phyloP scores from a whole-genome alignment of 2,329 filamentous ascomycete species.

The Fusarium redolens region DNA sequence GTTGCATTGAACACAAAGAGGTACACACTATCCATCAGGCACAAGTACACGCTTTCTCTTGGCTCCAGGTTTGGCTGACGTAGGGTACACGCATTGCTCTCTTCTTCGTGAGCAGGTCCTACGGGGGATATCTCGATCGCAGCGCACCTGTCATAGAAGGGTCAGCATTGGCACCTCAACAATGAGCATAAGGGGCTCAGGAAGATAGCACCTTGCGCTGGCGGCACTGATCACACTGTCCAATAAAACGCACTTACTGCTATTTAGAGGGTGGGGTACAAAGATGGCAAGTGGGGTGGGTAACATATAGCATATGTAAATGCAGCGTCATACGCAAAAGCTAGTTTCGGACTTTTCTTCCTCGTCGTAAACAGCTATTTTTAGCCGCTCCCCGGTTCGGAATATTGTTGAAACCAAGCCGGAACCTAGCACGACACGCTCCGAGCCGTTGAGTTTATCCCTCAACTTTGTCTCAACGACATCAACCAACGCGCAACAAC shows the following conservation, averaged over 20 bases:
- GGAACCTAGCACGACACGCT: not conserved
- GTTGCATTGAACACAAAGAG: no score
- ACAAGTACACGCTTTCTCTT: no score
- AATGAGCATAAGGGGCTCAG: no score
- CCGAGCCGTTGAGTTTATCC: not conserved
- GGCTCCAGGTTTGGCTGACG: no score
- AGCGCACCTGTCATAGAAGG: no score
- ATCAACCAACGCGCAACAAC: not conserved
- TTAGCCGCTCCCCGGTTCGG: not conserved
- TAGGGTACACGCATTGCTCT: no score
- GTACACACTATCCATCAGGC: no score
- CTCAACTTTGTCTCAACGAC: not conserved
- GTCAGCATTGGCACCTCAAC: no score
- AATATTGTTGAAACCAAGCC: not conserved
- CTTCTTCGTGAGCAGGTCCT: no score
- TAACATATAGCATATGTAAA: not conserved
- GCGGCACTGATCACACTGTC: no score
- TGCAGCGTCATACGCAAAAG: not conserved
- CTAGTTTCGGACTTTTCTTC: not conserved
- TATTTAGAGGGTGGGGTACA: not conserved
- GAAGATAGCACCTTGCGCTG: no score
- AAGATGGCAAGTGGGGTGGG: not conserved
- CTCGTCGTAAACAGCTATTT: not conserved
- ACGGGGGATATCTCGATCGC: no score
- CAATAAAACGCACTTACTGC: not conserved